A percentile compares a stretch with the other conserved stretches of the same genome.
phyloP scores from a whole-genome alignment of 2,329 filamentous ascomycete genomes.

The Colletotrichum gigasporum region DNA sequence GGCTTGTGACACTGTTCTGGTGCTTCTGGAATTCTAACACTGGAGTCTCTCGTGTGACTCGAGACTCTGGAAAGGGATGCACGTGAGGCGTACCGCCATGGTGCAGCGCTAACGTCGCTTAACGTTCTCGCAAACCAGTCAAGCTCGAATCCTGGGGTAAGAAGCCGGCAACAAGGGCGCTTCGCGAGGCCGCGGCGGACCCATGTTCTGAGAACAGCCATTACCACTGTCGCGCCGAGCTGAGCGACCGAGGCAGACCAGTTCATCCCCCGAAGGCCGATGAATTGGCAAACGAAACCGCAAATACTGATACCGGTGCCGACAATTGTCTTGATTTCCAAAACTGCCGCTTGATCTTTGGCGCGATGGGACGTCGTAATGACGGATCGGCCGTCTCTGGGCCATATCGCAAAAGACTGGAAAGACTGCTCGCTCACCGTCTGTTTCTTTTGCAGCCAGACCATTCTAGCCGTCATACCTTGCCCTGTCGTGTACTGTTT shows the following conservation, averaged over 20 bases:
- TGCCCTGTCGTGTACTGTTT: neutral
- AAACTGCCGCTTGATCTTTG: no score
- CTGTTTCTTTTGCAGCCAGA: slow-evolving; percentile 1
- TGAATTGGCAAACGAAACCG: no score
- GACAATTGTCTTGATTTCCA: no score
- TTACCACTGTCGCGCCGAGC: no score
- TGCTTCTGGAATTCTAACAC: neutral
- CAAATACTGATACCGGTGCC: no score
- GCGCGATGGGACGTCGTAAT: no score
- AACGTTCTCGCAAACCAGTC: neutral
- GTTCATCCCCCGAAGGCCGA: no score
- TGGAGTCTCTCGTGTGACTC: no score
- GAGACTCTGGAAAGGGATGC: no score
- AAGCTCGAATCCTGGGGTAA: neutral
- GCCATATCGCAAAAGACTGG: neutral
- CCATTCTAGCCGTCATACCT: neutral
- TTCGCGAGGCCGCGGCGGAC: neutral
- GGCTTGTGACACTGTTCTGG: neutral
- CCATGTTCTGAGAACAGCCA: neutral
- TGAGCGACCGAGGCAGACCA: no score
- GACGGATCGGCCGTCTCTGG: no score
- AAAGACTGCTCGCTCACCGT: neutral
- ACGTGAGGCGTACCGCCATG: no score
- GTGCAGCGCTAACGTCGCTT: neutral
- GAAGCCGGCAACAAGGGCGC: accelerated